Percentiles rank a stretch among this genome's conserved stretches.
These are phyloP conservation scores for Phytophthora colocasiae DNA, from an alignment of 352 stramenopile species.

Conservation along the genomic window DNA sequence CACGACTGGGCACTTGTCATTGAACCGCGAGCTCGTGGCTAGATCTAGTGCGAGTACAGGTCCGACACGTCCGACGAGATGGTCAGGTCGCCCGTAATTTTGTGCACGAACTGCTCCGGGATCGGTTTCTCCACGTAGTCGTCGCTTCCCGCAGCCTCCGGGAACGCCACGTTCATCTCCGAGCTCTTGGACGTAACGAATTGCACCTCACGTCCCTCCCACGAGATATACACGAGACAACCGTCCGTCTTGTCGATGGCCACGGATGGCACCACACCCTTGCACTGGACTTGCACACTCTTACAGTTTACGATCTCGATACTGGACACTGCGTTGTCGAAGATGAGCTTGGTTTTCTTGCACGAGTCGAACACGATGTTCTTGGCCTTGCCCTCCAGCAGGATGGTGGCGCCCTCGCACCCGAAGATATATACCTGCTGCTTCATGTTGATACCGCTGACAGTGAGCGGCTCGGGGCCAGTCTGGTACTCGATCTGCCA, in stretches of 20 bases:
- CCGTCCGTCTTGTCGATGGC: conserved; percentile 99
- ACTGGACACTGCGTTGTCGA: conserved; percentile 96
- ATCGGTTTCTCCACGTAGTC: conserved; percentile 97
- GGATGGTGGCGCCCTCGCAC: conserved; percentile 94
- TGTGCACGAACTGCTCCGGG: conserved; percentile 98
- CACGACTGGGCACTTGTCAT: not conserved
- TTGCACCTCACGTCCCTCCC: conserved; percentile 87
- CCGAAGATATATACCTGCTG: conserved; percentile 97
- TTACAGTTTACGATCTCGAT: conserved; percentile 99
- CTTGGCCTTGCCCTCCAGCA: conserved; percentile 98
- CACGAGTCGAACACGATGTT: conserved; percentile 96
- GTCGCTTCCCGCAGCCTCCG: conserved; percentile 73
- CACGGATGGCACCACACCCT: conserved; percentile 94
- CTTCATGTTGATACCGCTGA: conserved; percentile 94
- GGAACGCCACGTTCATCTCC: conserved; percentile 98
- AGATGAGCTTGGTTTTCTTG: conserved; percentile 96
- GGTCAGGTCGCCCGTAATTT: conserved; percentile 83
- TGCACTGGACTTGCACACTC: conserved; percentile 95
- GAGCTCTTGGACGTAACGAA: conserved; percentile 97
- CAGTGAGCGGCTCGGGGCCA: conserved; percentile 74
- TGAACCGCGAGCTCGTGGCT: conserved; percentile 9
- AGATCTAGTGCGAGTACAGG: conserved; percentile 89
- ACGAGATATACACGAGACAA: conserved; percentile 96
- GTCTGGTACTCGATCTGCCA: conserved; percentile 98
- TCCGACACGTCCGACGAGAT: conserved; percentile 95